Base-by-base conservation (phyloP, 768 basidiomycete genomes). In the Boletus subparvulus region DNA sequence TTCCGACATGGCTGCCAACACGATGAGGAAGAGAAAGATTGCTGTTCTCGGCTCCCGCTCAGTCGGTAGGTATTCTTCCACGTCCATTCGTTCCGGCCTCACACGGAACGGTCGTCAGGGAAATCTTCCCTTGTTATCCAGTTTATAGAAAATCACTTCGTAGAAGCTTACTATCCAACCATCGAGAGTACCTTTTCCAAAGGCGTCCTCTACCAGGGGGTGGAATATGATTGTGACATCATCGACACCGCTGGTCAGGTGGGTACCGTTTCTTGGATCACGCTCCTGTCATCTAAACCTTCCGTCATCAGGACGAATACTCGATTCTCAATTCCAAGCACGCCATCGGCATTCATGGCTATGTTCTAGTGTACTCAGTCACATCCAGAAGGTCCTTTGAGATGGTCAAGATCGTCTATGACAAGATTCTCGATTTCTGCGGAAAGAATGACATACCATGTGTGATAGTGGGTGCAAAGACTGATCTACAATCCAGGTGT, bases 161-260 rank as follows among this genome's bases (percentile, higher is more conserved):
- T 88, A 71, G 94, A 96, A 58, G 80, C 87, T 9, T 98, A 98
- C 78, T 94, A 93, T 76, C 96, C 96, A 39, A 98, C 94, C 49
- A 96, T 96, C 68, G 95, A 98, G 74, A 85, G 81, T 63, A 92
- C 89, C 13, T 90, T 87, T 72, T 80, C 85, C 50, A 97, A 96
- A 80, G 86, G 80, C 57, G 85, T 98, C 67, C 83, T 81, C 55
- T 88, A 90, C 77, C 92, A 91, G 54, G 95, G 94, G 48, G 80
- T 87, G 33, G 92, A 95, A 67, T 98, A 94, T 67, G 88, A 94
- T 58, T 95, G 94, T 75, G 94, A 96, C 75, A 95, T 98, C 76
- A 92, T 98, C 65, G 96, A 98, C 73, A 96, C 94, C 61, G 96
- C 96, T 49, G 96, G 96, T 30, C 96, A 98, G 85, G 94, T 92